Conservation (phyloP, 495 filamentous ascomycete genomes). For the Hypoxylon subgilvum region DNA sequence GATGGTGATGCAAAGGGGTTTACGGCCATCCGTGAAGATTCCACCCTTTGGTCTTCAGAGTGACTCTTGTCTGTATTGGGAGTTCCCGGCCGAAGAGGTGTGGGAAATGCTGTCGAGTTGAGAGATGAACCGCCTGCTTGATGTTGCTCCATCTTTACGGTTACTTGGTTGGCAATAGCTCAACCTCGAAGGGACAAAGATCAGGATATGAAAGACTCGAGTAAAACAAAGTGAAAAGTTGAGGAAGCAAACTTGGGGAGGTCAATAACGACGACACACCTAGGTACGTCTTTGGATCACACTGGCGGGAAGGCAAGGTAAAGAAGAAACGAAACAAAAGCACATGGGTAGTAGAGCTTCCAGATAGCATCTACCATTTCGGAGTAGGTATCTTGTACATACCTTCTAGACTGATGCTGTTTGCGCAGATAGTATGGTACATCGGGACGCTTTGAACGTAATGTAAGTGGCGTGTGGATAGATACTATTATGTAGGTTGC, state of each 20-base stretch:
- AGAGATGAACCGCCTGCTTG: conserved; percentile 26
- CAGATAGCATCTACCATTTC: neutral
- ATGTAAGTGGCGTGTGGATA: too few relatives aligned
- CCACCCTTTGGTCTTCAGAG: conserved; percentile 44
- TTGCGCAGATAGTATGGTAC: neutral
- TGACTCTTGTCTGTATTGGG: conserved; percentile 49
- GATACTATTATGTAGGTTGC: too few relatives aligned
- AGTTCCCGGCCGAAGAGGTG: conserved; percentile 47
- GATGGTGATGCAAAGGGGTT: conserved; percentile 67
- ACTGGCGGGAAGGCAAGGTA: neutral
- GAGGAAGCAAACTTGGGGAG: neutral
- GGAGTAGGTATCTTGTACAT: conserved; percentile 5
- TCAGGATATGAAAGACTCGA: neutral
- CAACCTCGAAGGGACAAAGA: neutral
- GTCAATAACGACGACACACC: neutral
- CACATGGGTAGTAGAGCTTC: neutral
- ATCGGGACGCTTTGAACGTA: conserved; percentile 13
- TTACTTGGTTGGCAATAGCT: neutral
- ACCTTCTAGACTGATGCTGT: neutral
- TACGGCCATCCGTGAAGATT: conserved; percentile 41
- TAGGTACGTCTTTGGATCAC: neutral
- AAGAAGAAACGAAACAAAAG: neutral
- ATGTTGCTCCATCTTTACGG: conserved; percentile 33
- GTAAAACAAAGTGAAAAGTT: neutral
- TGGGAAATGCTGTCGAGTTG: conserved; percentile 41